phyloP scores from a whole-genome alignment of 768 basidiomycete genomes.

The Mycena galopus region DNA sequence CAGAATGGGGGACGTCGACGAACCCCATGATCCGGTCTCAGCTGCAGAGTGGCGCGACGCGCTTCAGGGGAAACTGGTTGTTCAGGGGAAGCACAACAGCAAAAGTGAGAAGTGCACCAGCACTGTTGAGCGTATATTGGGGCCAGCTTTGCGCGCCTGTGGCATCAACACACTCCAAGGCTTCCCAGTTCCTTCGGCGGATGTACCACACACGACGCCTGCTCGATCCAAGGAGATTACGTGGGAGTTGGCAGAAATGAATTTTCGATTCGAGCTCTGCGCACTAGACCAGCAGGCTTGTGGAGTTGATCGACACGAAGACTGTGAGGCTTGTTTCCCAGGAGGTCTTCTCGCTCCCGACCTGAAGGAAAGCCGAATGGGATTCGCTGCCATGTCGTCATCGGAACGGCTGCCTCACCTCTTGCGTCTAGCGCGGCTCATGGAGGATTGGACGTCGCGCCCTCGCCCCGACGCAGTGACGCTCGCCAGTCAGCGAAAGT shows the following conservation, averaged over 20 bases:
- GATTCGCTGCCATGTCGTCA: background rate
- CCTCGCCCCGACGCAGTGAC: no score
- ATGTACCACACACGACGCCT: background rate
- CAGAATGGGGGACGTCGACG: background rate
- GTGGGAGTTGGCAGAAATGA: slow-evolving; percentile 2
- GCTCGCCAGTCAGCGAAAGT: no score
- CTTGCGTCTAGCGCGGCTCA: background rate
- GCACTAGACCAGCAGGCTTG: no score
- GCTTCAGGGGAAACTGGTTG: background rate
- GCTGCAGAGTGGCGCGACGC: no score
- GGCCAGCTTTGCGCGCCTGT: background rate
- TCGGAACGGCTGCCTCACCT: background rate
- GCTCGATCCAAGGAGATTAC: background rate
- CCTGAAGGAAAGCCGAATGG: background rate
- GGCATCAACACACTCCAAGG: background rate
- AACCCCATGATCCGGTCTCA: background rate
- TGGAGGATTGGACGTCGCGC: no score
- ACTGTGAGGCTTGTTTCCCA: background rate
- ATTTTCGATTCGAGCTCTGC: no score
- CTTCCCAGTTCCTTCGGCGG: background rate
- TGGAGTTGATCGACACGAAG: no score
- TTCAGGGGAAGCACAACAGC: background rate
- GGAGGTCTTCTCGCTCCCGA: background rate
- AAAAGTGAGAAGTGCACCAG: background rate
- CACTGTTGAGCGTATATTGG: background rate